Evolutionary conservation across 768 basidiomycete species (phyloP).

Genomic region (Boletellus emodensis): DNA sequence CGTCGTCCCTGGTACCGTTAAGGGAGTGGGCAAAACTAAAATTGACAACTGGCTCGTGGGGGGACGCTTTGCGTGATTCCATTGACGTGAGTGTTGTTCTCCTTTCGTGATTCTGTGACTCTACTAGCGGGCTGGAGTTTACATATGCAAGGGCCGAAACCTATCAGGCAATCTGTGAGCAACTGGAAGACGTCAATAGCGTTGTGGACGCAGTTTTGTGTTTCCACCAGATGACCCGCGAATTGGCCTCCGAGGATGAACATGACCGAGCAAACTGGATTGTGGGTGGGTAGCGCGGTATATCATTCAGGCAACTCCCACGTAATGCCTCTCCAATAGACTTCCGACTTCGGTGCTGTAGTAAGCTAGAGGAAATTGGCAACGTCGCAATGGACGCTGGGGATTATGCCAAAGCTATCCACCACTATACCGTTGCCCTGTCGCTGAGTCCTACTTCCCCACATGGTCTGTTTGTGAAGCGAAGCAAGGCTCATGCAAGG

Average conservation of each 20-base stretch:
- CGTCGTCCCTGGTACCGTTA: no score
- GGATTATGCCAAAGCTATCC: no score
- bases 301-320: no score
- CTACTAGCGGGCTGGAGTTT: not conserved
- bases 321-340: not conserved
- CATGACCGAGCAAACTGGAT: not conserved
- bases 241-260: not conserved
- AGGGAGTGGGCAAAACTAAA: conserved; percentile 4
- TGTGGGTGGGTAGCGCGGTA: not conserved
- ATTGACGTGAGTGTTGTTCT: not conserved
- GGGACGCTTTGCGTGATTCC: not conserved
- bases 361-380: not conserved
- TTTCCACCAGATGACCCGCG: not conserved
- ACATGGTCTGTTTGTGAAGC: no score
- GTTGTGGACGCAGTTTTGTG: not conserved
- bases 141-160: not conserved
- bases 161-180: not conserved
- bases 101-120: not conserved
- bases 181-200: not conserved
- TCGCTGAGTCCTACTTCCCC: no score
- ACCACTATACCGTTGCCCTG: no score
- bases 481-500: no score
- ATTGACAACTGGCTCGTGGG: conserved; percentile 1
- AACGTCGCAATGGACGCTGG: not conserved
- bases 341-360: not conserved